A percentile compares a stretch with the other conserved stretches of the same genome.
Evolutionary conservation across 345 rosid genomes (phyloP).

Genomic region (Eutrema heterophyllum): DNA sequence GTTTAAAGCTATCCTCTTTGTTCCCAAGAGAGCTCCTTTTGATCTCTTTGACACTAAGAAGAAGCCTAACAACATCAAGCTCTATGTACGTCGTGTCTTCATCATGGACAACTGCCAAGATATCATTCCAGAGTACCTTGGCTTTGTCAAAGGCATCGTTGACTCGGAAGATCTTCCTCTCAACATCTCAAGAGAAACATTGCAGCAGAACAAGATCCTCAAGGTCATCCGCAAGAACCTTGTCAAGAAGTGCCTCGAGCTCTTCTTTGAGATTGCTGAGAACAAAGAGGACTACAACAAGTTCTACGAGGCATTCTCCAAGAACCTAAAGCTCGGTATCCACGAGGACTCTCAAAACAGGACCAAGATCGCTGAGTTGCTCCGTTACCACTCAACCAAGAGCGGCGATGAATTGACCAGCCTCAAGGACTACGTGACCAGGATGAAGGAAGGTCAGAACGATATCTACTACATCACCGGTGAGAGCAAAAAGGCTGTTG

Average conservation of each 20-base stretch:
- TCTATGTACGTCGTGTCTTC: constrained; percentile 85
- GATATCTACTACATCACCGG: background rate
- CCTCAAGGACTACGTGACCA: constrained; percentile 85
- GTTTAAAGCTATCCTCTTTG: constrained; percentile 87
- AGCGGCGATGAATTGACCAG: constrained; percentile 89
- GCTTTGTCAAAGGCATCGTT: constrained; percentile 86
- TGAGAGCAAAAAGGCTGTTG: background rate
- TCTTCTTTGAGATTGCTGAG: constrained; percentile 88
- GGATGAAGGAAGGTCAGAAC: constrained; percentile 67
- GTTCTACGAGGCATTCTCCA: constrained; percentile 85
- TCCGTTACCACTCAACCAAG: constrained; percentile 87
- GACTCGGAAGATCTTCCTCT: constrained; percentile 92
- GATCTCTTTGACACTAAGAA: constrained; percentile 89
- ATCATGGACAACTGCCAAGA: constrained; percentile 98
- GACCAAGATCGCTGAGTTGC: constrained; percentile 72
- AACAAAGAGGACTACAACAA: constrained; percentile 94
- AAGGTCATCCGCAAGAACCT: constrained; percentile 89
- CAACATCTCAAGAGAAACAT: constrained; percentile 76
- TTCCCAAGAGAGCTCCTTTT: constrained; percentile 88
- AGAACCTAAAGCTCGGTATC: constrained; percentile 84
- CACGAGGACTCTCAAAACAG: constrained; percentile 84
- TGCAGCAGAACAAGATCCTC: constrained; percentile 90
- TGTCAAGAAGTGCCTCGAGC: constrained; percentile 88
- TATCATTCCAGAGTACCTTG: constrained; percentile 73
- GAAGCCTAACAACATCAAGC: constrained; percentile 92